Evolutionary conservation across 441 rosid genomes (phyloP), one percentile per base, ranked within the genome.

Genomic region (Gossypium gossypioides): DNA sequence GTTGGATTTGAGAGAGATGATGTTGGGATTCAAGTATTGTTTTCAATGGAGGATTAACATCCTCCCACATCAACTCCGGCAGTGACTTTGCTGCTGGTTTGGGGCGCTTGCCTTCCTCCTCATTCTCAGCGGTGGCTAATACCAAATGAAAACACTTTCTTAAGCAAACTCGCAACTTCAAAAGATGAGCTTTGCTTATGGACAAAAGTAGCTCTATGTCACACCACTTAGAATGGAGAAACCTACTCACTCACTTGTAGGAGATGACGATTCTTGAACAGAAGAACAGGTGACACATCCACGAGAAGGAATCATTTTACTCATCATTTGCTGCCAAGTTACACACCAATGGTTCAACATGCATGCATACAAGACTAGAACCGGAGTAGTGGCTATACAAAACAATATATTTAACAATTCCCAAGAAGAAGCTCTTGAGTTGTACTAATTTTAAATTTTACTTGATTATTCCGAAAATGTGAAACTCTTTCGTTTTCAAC

Each of bases 61-160:
- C 99, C 87, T 94, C 97, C 51, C 80, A 85, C 94, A 90, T 94
- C 87, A 94, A 71, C 80, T 89, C 73, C 52, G 86, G 84, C 54
- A 94, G 79, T 4, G 94, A 83, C 82, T 83, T 89, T 0, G 79
- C 79, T 0, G 76, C 75, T n/a, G 86, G 27, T 79, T 56, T 10
- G 67, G 44, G 0, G 69, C 85, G 37, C 37, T 32, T 79, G 2
- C 57, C 87, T 66, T 80, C 83, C 81, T 86, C 80, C 68, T 77
- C 86, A n/a, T 83, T 58, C 42, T 59, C 42, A 37, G 73, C 40
- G 0, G 67, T 59, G 25, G 67, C 74, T 44, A 27, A 16, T 16
- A 42, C 37, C 25, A 22, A 58, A 58, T 13, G 24, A 3, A 60
- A 48, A 44, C 48, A 48, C 40, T 46, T 40, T 52, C 19, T 34